These are phyloP conservation scores for Pyrenochaeta sp. DNA, from an alignment of 2,329 filamentous ascomycete genomes.

Conservation along the genomic window DNA sequence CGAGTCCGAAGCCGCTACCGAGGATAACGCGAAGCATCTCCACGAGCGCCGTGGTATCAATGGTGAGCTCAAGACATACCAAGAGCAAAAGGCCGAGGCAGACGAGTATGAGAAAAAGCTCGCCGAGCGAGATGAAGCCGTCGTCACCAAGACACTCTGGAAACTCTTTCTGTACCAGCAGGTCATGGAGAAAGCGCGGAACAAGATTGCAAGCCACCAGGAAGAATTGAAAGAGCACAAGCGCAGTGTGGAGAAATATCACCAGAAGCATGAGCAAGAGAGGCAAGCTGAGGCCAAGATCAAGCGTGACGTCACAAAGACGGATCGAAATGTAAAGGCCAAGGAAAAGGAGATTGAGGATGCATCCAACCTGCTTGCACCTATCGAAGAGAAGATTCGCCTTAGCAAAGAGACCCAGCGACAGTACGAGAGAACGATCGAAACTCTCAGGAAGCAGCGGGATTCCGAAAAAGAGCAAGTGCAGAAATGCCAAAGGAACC, in stretches of 20 bases:
- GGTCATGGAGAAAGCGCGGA: constrained; percentile 89
- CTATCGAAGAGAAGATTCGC: constrained; percentile 86
- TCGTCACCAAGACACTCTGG: constrained; percentile 94
- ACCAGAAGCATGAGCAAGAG: constrained; percentile 80
- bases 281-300: constrained; percentile 83
- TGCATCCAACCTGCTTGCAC: constrained; percentile 83
- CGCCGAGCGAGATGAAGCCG: constrained; percentile 87
- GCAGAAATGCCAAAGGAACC: constrained; percentile 79
- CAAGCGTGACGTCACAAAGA: constrained; percentile 77
- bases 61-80: constrained; percentile 96
- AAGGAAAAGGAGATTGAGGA: constrained; percentile 91
- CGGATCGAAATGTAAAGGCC: constrained; percentile 83
- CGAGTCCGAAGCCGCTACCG: constrained; percentile 84
- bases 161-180: constrained; percentile 96
- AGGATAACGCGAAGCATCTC: constrained; percentile 88
- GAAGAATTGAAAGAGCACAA: constrained; percentile 93
- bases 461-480: constrained; percentile 74
- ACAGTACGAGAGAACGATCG: constrained; percentile 72
- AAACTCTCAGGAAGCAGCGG: constrained; percentile 77
- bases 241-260: constrained; percentile 85
- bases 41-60: constrained; percentile 93
- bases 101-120: constrained; percentile 92
- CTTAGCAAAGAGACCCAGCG: constrained; percentile 77
- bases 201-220: constrained; percentile 90
- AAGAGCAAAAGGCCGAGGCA: constrained; percentile 94